Evolutionary conservation across 1,284 basidiomycete species (phyloP), one percentile per base, ranked within the genome.

Genomic region (Golubevia sp.): DNA sequence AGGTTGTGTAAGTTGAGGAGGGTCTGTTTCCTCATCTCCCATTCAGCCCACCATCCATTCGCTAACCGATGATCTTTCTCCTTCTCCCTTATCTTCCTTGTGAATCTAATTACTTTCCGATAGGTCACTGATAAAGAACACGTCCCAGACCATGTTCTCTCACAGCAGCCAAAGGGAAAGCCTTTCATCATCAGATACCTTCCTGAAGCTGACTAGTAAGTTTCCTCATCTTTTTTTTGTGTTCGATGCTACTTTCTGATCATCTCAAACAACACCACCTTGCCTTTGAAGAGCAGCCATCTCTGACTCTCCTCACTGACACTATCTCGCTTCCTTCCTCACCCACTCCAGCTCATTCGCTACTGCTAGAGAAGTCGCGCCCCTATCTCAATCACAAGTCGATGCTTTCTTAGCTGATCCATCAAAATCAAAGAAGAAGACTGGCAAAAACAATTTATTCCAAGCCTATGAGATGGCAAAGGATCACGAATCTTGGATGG

Each of bases 1-100:
- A 64, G 92, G 89, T 78, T 91, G 91, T 86, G 93, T 93, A 77
- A 81, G 90, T 86, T 20, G 2, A 44, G 15, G 27, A 13, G 8
- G 34, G 27, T 8, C 56, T 34, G 61, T 48, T 24, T n/a, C 24
- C 48, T 8, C 20, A 2, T 1, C 49, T 34, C 1, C 44, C 24
- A 25, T 24, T n/a, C n/a, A n/a, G n/a, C n/a, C n/a, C n/a, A n/a
- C 30, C 30, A 25, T 26, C 5, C 2, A n/a, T 20, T 55, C 27
- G 30, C n/a, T 13, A 48, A 49, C 51, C 55, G 23, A 5, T 5
- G 51, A 25, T 61, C 27, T 27, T 15, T 49, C 27, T 48, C 20
- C 54, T 57, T 49, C 23, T 26, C n/a, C 26, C 53, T 48, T n/a
- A n/a, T n/a, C 20, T 54, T 18, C 58, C 1, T 11, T 44, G 0